Base-by-base conservation (phyloP, 1,139 yeast species). In the Yamadazyma siamensis region DNA sequence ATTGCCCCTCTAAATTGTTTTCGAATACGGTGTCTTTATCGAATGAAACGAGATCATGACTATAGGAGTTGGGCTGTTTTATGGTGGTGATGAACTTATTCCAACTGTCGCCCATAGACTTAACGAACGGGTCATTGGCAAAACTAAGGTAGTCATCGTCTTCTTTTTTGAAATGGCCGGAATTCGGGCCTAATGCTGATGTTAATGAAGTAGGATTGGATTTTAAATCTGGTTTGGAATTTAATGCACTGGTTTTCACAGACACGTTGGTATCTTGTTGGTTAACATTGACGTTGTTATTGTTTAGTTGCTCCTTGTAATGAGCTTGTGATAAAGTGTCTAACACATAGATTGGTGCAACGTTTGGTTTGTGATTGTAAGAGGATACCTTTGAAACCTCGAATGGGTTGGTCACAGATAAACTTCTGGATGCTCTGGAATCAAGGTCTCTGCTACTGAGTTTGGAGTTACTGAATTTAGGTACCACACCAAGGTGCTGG, bases 301-400 rank as follows among this genome's bases (percentile, higher is more conserved):
- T 61, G 35, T 48, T 49, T 21, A 60, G 44, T 41, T 63, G 66
- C 20, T 63, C 70, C 39, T 54, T 59, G 44, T 55, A 57, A 43
- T 68, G 68, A 3, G 65, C 71, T 44, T 62, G 67, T 0, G 77
- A 61, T 12, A 78, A 50, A 21, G 74, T 62, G 38, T 77, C 81
- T 23, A 79, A 52, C 0, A 76, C 84, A 50, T 73, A 79, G 0
- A 79, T 75, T 0, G 86, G 86, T 4, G 65, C 57, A 26, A 61
- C 55, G 32, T 61, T 63, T 13, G 73, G 60, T 31, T 49, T 49
- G 35, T 65, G 71, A 32, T 55, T 52, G 45, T 69, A 69, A 9
- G 61, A 44, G 23, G 49, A 53, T 16, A 62, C 46, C 20, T 49
- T 48, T 7, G 65, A 33, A 25, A 56, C 39, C 16, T 47, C 55